These are phyloP conservation scores for Alternaria sp. DNA, from an alignment of 2,329 filamentous ascomycete genomes.

Conservation along the genomic window DNA sequence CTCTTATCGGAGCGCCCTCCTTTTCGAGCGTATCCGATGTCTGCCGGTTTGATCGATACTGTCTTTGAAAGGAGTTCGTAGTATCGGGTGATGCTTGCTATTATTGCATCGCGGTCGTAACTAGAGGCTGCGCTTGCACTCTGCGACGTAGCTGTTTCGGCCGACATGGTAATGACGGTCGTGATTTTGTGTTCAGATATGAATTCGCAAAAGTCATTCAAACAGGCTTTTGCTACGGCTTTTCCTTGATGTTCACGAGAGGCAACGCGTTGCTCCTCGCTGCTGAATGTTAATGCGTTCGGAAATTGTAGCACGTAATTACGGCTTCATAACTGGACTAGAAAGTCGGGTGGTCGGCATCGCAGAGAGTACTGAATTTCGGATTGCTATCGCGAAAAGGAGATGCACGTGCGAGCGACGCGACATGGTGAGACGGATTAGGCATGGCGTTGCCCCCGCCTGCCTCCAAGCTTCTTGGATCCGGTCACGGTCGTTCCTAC, in stretches of 20 bases:
- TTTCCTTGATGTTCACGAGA: not conserved
- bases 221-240: not conserved
- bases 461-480: not conserved
- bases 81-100: not conserved
- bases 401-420: not conserved
- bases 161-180: not conserved
- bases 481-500: not conserved
- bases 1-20: not conserved
- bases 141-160: not conserved
- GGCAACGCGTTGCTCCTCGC: not conserved
- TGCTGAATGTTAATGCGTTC: not conserved
- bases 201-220: not conserved
- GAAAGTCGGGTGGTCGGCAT: not conserved
- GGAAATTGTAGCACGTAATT: not conserved
- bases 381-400: not conserved
- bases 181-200: not conserved
- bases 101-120: slow-evolving; percentile 2
- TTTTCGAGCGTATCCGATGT: not conserved
- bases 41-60: not conserved
- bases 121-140: not conserved
- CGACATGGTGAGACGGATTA: not conserved
- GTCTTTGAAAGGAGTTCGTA: not conserved
- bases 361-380: not conserved
- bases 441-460: not conserved
- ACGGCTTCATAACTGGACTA: not conserved